Base-by-base conservation (phyloP, 1,284 basidiomycete genomes). In the Malassezia vespertilionis region DNA sequence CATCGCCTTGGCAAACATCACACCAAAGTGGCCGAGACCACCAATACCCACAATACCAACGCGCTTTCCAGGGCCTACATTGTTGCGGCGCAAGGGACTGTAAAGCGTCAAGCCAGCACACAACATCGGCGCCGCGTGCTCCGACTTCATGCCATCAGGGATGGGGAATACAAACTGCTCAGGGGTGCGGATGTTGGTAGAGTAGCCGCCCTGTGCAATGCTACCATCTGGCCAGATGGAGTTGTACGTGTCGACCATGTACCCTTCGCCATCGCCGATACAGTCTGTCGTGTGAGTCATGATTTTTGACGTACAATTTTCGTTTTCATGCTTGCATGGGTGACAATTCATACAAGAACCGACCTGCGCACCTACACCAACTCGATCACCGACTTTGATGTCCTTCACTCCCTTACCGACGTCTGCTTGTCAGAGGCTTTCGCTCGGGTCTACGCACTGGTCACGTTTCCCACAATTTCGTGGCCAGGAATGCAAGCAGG, bases 131-230 rank as follows among this genome's bases (percentile, higher is more conserved):
- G 75, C 74, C 2, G 76, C 80, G 50, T 79, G 70, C 46, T 77
- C 76, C 2, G 77, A 75, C 30, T 75, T 70, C 44, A 84, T 69
- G 9, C 61, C 74, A 4, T 82, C 77, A 0, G 82, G 90, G 41
- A 85, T 78, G 12, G 77, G 76, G 72, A 83, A 82, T 33, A 82
- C 80, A 62, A 81, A 84, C 52, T 75, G 77, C 59, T 82, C 75
- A 57, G 82, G 77, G 0, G 78, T 80, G 38, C 81, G 78, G 53
- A 82, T 78, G 53, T 76, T 77, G 26, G 79, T 80, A 4, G 79
- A 76, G 72, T 82, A 83, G 7, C 83, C 82, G 43, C 79, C 80
- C 49, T 76, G 73, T 1, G 73, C 62, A 44, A 71, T 71, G 12
- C 75, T 73, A 9, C 77, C 78, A 55, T 78, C 79, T 39, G 74